Conservation (phyloP, 2,329 filamentous ascomycete genomes). For the Teratosphaeria zuluensis region DNA sequence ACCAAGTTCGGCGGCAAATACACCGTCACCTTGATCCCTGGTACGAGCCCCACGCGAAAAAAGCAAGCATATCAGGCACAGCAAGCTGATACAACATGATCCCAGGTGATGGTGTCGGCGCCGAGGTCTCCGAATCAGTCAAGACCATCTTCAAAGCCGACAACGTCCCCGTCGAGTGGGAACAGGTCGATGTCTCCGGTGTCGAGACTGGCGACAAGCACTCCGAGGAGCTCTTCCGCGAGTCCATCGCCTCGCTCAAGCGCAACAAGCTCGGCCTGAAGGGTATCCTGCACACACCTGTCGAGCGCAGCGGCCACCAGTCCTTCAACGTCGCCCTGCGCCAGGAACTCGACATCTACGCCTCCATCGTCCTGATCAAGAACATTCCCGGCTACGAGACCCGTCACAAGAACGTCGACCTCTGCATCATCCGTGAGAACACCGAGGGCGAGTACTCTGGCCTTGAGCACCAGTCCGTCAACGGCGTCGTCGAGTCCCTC, state of each 20-base stretch:
- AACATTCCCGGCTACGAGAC: conserved; percentile 99
- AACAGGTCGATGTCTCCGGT: conserved; percentile 92
- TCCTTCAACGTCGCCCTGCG: conserved; percentile 99
- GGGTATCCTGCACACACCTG: conserved; percentile 95
- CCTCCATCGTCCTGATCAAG: conserved; percentile 95
- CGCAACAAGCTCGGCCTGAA: conserved; percentile 99
- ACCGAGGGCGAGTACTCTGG: conserved; percentile 99
- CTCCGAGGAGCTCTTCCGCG: conserved; percentile 89
- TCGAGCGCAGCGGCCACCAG: conserved; percentile 93
- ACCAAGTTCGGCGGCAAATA: conserved; percentile 99
- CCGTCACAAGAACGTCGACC: conserved; percentile 91
- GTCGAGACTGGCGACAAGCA: conserved; percentile 76
- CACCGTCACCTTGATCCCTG: conserved; percentile 95
- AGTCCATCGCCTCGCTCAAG: conserved; percentile 89
- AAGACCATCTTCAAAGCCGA: conserved; percentile 99
- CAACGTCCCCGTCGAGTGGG: conserved; percentile 97
- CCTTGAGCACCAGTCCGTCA: conserved; percentile 95
- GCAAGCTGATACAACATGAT: not conserved
- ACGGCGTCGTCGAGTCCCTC: conserved; percentile 93
- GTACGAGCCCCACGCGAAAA: conserved; percentile 37
- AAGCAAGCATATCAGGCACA: conserved; percentile 11
- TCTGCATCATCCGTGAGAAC: conserved; percentile 99
- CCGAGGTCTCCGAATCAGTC: conserved; percentile 94
- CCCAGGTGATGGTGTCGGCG: conserved; percentile 83
- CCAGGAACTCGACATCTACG: conserved; percentile 99